Conservation (phyloP, 2,329 filamentous ascomycete genomes). For the Ramularia collo-cygni region DNA sequence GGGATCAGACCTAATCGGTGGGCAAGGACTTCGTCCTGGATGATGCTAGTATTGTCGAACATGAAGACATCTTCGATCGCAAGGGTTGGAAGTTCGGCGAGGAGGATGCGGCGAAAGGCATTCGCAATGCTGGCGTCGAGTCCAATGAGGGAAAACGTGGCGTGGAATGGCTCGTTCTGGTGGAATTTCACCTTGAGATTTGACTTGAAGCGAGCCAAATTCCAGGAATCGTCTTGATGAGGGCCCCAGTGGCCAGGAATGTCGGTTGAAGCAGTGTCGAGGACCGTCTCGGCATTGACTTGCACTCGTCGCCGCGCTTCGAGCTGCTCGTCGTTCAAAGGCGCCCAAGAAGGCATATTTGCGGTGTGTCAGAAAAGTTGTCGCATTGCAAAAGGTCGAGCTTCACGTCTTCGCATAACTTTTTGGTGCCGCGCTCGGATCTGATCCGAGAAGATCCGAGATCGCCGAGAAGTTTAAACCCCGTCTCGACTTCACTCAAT, state of each 20-base stretch:
- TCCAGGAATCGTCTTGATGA: slow-evolving; percentile 78
- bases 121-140: slow-evolving; percentile 91
- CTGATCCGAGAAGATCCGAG: too few species aligned
- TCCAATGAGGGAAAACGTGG: slow-evolving; percentile 85
- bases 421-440: too few species aligned
- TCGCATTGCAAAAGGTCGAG: not conserved
- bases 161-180: slow-evolving; percentile 67
- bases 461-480: too few species aligned
- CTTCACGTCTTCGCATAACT: too few species aligned
- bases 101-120: slow-evolving; percentile 91
- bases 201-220: slow-evolving; percentile 64
- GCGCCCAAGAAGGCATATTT: slow-evolving; percentile 28
- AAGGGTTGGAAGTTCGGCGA: slow-evolving; percentile 88
- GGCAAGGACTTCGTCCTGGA: slow-evolving; percentile 93
- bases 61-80: slow-evolving; percentile 93
- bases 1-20: slow-evolving; percentile 87
- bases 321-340: slow-evolving; percentile 48
- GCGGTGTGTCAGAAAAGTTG: slow-evolving; percentile 3
- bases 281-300: slow-evolving; percentile 84
- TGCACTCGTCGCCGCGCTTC: slow-evolving; percentile 71
- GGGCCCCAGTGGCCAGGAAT: slow-evolving; percentile 80
- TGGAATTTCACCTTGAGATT: slow-evolving; percentile 74
- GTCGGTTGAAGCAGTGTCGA: slow-evolving; percentile 80
- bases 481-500: too few species aligned
- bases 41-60: slow-evolving; percentile 93